These are phyloP conservation scores for Coprinopsis cinerea DNA, from an alignment of 768 basidiomycete genomes.

Conservation along the genomic window DNA sequence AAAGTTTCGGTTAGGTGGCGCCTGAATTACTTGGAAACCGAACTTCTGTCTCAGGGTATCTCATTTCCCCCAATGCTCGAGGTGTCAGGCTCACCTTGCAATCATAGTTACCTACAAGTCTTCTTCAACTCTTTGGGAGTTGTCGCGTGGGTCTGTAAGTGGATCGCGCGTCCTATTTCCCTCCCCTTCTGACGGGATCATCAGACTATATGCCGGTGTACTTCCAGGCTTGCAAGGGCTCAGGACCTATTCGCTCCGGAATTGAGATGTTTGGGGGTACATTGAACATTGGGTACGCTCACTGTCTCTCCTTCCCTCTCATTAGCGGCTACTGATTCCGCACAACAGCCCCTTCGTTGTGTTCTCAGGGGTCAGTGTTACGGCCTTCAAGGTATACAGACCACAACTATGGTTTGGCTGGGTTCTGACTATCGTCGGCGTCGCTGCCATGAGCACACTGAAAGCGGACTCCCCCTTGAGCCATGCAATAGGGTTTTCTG, in stretches of 20 bases:
- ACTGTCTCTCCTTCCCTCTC: no score
- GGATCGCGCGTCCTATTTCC: neutral
- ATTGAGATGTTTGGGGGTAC: slow-evolving; percentile 28
- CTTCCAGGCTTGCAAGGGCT: slow-evolving; percentile 38
- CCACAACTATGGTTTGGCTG: slow-evolving; percentile 29
- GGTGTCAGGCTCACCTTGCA: neutral
- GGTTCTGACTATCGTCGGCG: slow-evolving; percentile 29
- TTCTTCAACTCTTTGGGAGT: slow-evolving; percentile 21
- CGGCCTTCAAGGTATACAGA: slow-evolving; percentile 26
- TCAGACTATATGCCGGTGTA: slow-evolving; percentile 38
- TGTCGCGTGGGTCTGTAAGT: slow-evolving; percentile 9
- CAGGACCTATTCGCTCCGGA: slow-evolving; percentile 30
- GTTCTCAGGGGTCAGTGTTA: slow-evolving; percentile 26
- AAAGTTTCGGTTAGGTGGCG: slow-evolving; percentile 12
- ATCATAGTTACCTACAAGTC: slow-evolving; percentile 25
- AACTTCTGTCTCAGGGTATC: slow-evolving; percentile 32
- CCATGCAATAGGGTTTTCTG: slow-evolving; percentile 16
- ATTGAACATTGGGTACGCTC: slow-evolving; percentile 24
- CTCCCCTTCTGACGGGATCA: slow-evolving; percentile 10
- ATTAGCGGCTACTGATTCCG: neutral
- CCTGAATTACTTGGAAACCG: slow-evolving; percentile 23
- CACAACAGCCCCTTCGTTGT: slow-evolving; percentile 26
- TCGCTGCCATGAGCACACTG: slow-evolving; percentile 24
- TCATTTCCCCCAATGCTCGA: neutral
- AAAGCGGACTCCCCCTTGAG: slow-evolving; percentile 11